These are phyloP conservation scores for Panicum hallii DNA, from an alignment of 202 grass and related monocot genomes.

Conservation along the genomic window DNA sequence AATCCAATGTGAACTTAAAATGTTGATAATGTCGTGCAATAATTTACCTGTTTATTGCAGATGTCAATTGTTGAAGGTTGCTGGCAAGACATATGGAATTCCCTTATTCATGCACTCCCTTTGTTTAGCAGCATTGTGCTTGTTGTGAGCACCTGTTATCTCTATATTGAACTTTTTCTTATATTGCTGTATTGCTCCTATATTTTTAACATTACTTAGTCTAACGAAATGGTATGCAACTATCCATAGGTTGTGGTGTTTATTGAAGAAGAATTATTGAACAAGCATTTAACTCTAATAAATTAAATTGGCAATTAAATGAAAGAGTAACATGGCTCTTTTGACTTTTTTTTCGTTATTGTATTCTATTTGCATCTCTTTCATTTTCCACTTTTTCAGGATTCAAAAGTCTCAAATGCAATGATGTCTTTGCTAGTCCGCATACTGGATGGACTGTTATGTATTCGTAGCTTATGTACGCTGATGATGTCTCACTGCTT, in stretches of 20 bases:
- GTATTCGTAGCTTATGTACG: background rate
- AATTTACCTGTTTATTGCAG: conserved; percentile 57
- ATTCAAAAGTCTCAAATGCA: conserved; percentile 1
- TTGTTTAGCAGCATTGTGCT: conserved; percentile 61
- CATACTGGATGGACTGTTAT: background rate
- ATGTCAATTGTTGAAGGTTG: conserved; percentile 64
- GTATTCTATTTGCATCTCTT: conserved; percentile 6
- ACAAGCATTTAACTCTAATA: conserved; percentile 12
- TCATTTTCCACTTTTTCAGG: background rate
- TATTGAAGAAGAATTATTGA: conserved; percentile 27
- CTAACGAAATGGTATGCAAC: background rate
- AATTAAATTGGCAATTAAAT: conserved; percentile 20
- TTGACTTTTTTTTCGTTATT: background rate
- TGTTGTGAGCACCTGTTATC: conserved; percentile 69
- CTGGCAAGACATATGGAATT: conserved; percentile 95
- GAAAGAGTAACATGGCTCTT: background rate
- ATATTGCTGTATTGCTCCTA: conserved; percentile 1
- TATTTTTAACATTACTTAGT: background rate
- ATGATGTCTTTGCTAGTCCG: background rate
- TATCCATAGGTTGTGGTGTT: background rate
- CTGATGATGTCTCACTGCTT: background rate
- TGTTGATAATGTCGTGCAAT: conserved; percentile 6
- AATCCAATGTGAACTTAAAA: conserved; percentile 6
- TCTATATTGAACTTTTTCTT: conserved; percentile 36
- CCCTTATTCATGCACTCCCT: conserved; percentile 73